Evolutionary conservation across 805 yeast genomes (phyloP).

Genomic region (Grigorovia jiainica): DNA sequence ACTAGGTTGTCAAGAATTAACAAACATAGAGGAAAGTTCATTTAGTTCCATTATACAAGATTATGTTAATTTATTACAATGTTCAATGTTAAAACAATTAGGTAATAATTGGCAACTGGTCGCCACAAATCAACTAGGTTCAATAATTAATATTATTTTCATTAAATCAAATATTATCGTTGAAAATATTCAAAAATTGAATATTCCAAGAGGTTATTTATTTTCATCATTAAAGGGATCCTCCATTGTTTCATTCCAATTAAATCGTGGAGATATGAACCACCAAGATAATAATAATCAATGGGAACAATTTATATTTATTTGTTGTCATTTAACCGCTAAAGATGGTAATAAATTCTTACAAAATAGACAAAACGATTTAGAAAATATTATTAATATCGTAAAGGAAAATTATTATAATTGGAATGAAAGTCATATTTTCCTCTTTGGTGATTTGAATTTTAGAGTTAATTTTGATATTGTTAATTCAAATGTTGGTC

Average conservation of each 20-base stretch:
- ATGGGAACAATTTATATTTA: constrained; percentile 43
- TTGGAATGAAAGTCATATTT: constrained; percentile 31
- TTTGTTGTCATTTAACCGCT: constrained; percentile 67
- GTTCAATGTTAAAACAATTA: neutral
- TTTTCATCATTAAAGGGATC: constrained; percentile 70
- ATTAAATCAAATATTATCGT: neutral
- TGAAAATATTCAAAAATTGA: neutral
- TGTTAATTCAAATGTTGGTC: neutral
- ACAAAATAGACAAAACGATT: constrained; percentile 44
- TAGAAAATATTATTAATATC: constrained; percentile 9
- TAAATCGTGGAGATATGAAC: neutral
- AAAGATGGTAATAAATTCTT: constrained; percentile 52
- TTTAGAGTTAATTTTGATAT: constrained; percentile 42
- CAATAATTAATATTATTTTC: neutral
- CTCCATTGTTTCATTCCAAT: constrained; percentile 40
- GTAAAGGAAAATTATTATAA: neutral
- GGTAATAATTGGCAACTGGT: neutral
- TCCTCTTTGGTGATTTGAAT: constrained; percentile 80
- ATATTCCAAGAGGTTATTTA: constrained; percentile 43
- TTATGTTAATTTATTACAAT: neutral
- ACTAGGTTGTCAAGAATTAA: neutral
- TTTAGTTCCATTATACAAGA: neutral
- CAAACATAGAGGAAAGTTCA: neutral
- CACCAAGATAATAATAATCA: constrained; percentile 11
- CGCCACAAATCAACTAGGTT: neutral